A percentile compares a stretch with the other conserved stretches of the same genome.
Evolutionary conservation across 2,329 filamentous ascomycete genomes (phyloP).

Genomic region (Paecilomyces dactylethromorphus): DNA sequence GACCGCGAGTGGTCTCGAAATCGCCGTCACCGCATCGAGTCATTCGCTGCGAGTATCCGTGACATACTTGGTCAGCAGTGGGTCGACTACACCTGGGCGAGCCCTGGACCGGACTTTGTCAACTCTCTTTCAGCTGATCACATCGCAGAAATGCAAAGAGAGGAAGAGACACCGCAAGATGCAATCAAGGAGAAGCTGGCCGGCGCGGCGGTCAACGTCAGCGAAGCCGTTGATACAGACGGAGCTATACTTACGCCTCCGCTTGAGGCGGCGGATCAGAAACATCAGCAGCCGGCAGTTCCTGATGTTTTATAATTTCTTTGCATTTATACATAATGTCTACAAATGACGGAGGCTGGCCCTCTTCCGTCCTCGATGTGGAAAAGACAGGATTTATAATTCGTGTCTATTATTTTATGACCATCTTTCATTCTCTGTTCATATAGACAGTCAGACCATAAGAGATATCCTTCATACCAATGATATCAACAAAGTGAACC

Average conservation of each 20-base stretch:
- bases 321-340: not conserved
- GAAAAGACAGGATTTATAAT: not conserved
- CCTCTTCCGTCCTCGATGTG: not conserved
- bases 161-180: conserved; percentile 2
- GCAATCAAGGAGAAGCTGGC: not conserved
- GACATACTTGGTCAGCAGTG: conserved; percentile 34
- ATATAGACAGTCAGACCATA: not conserved
- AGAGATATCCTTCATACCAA: too few species aligned
- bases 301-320: not conserved
- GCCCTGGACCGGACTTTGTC: conserved; percentile 35
- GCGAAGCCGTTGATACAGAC: not conserved
- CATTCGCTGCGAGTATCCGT: conserved; percentile 31
- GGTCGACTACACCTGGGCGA: conserved; percentile 41
- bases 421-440: not conserved
- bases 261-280: conserved; percentile 18
- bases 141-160: conserved; percentile 9
- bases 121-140: conserved; percentile 27
- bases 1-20: conserved; percentile 33
- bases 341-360: not conserved
- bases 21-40: conserved; percentile 26
- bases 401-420: not conserved
- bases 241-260: conserved; percentile 24
- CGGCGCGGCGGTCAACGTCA: not conserved
- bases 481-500: too few species aligned
- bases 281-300: not conserved